These are phyloP conservation scores for Rubia peregrina DNA, from an alignment of 305 asterid genomes.

Conservation along the genomic window DNA sequence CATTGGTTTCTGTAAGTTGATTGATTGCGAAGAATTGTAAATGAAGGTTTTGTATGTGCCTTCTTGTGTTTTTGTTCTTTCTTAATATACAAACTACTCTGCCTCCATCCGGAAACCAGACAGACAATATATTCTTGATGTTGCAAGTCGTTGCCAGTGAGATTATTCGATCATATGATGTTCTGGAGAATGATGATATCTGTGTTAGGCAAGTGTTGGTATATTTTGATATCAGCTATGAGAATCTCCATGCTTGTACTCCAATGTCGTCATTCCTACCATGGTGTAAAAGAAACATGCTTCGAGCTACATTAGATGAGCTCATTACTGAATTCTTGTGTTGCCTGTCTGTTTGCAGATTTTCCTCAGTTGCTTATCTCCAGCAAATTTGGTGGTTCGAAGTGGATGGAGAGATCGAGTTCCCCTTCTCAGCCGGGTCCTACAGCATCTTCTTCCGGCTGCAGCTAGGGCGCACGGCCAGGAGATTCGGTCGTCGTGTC, in stretches of 20 bases:
- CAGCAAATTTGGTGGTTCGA: constrained; percentile 97
- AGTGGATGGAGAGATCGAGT: constrained; percentile 77
- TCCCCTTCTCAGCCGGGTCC: constrained; percentile 71
- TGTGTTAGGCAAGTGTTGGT: neutral
- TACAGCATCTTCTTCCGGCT: constrained; percentile 72
- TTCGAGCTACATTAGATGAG: neutral
- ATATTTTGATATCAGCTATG: neutral
- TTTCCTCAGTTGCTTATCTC: constrained; percentile 65
- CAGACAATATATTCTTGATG: no score
- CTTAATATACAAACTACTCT: neutral
- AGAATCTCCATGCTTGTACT: neutral
- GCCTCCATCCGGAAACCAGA: neutral
- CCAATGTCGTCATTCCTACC: neutral
- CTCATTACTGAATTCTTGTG: neutral
- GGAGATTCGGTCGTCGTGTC: constrained; percentile 56
- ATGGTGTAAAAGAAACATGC: neutral
- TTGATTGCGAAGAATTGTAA: neutral
- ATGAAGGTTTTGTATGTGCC: neutral
- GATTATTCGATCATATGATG: neutral
- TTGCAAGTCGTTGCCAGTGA: no score
- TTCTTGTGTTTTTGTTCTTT: neutral
- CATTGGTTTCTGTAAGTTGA: neutral
- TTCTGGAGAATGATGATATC: neutral
- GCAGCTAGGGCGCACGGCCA: constrained; percentile 56
- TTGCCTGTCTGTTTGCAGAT: constrained; percentile 30